Percentiles rank a stretch among this genome's conserved stretches.
phyloP scores from a whole-genome alignment of 1,284 basidiomycete species.

The Moniliophthora roreri region DNA sequence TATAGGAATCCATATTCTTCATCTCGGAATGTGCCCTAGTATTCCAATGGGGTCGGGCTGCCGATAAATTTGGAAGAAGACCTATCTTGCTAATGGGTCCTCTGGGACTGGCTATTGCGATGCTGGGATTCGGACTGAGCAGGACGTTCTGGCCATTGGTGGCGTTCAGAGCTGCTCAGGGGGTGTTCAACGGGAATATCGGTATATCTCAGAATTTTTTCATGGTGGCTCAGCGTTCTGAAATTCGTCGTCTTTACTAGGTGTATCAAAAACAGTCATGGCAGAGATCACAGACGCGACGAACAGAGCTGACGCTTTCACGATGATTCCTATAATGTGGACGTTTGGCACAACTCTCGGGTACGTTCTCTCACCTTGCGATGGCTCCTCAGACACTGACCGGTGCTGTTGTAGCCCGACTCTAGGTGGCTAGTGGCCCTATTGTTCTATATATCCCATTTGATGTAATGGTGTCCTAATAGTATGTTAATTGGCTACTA shows the following conservation, averaged over 20 bases:
- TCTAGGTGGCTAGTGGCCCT: too few relatives aligned
- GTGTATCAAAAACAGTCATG: slow-evolving; percentile 16
- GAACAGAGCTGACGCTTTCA: slow-evolving; percentile 17
- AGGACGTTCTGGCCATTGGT: slow-evolving; percentile 21
- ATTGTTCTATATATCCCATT: too few relatives aligned
- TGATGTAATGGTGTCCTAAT: too few relatives aligned
- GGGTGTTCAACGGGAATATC: slow-evolving; percentile 20
- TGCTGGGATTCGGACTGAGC: slow-evolving; percentile 35
- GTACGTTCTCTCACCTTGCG: background rate
- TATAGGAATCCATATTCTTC: slow-evolving; percentile 38
- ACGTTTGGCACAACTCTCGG: slow-evolving; percentile 1
- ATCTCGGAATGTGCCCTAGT: slow-evolving; percentile 34
- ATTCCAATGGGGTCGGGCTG: slow-evolving; percentile 38
- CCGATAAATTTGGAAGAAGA: slow-evolving; percentile 34
- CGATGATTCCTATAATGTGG: slow-evolving; percentile 16
- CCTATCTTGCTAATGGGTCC: slow-evolving; percentile 38
- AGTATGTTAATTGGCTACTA: too few relatives aligned
- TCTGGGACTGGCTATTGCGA: slow-evolving; percentile 31
- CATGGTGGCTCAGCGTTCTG: background rate
- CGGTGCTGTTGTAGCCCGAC: too few relatives aligned
- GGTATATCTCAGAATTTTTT: slow-evolving; percentile 11
- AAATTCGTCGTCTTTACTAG: background rate
- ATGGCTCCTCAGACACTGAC: too few relatives aligned
- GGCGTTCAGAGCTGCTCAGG: slow-evolving; percentile 20
- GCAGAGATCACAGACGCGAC: slow-evolving; percentile 19